A percentile compares a stretch with the other conserved stretches of the same genome.
These are phyloP conservation scores for Albophoma yamanashiensis DNA, from an alignment of 2,329 filamentous ascomycete species.

Conservation along the genomic window DNA sequence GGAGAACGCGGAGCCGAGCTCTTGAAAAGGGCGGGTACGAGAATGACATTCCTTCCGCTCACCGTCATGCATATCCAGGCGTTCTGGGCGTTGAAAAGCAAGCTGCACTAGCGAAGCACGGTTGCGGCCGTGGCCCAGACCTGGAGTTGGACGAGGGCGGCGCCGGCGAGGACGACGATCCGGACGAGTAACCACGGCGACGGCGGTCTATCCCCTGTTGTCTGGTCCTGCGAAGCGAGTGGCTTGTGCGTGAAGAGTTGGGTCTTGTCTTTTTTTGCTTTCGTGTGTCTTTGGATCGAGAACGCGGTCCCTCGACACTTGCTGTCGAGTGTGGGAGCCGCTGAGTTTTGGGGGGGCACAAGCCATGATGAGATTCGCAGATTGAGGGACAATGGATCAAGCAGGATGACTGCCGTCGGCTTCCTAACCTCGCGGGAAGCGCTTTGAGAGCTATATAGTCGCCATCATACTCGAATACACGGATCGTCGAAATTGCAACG, in stretches of 20 bases:
- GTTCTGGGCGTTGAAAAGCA: constrained; percentile 46
- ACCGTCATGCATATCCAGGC: constrained; percentile 25
- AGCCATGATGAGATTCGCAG: constrained; percentile 22
- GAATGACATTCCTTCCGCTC: constrained; percentile 18
- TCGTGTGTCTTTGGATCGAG: not conserved
- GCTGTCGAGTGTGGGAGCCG: not conserved
- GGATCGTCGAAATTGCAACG: constrained; percentile 1
- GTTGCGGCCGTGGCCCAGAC: constrained; percentile 17
- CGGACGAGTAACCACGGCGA: constrained; percentile 49
- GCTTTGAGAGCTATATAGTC: constrained; percentile 1
- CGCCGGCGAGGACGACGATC: constrained; percentile 53
- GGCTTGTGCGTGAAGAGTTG: constrained; percentile 3
- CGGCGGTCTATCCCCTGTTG: constrained; percentile 58
- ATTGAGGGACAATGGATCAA: constrained; percentile 52
- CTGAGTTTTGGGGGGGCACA: not conserved
- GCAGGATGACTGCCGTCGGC: constrained; percentile 49
- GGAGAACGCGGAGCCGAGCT: constrained; percentile 48
- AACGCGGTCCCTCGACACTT: not conserved
- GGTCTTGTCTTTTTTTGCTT: not conserved
- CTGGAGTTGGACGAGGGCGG: constrained; percentile 32
- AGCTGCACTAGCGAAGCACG: constrained; percentile 16
- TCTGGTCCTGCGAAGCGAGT: constrained; percentile 42
- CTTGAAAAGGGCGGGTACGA: constrained; percentile 43
- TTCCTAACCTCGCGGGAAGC: constrained; percentile 28
- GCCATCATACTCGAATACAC: constrained; percentile 1